Evolutionary conservation across 2,329 filamentous ascomycete species (phyloP), one percentile per base, ranked within the genome.

Genomic region (Lachnellula hyalina): DNA sequence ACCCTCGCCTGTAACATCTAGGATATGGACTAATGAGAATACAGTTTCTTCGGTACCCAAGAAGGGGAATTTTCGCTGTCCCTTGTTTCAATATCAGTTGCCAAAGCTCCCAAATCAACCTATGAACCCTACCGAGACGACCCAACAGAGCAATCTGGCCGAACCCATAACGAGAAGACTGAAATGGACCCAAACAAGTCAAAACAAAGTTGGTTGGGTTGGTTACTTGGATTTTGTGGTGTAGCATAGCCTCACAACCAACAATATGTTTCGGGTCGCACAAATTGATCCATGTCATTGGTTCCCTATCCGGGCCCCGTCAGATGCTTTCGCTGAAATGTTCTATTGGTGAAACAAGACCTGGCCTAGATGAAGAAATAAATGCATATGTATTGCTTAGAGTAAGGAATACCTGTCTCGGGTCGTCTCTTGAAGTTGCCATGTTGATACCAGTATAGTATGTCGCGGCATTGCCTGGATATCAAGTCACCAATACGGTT

Each of bases 31-130:
- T 52, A 32, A 32, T 32, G 28, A 32, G 28, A 40, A 9, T 28
- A 40, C 15, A 49, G 88, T 70, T 91, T 90, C 74, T 92, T 92
- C 62, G 88, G 85, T 8, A 72, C 79, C 0, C 88, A 92, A 69
- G 75, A 88, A 58, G 89, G 89, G 3, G 74, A 82, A 3, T 91
- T 91, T 61, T 75, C 74, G 3, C 67, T 88, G 4, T 72, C 75
- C 1, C 70, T 88, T 55, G 70, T 69, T 32, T 81, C 79, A 1
- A 80, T 87, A 54, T 75, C 77, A 12, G 81, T 79, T 11, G 41
- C 41, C 19, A 23, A 44, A 23, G 41, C 8, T 64, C 75, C 53
- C 60, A 54, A 41, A 60, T 56, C 23, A 38, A 42, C 44, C 17
- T 17, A n/a, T 7, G 19, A 44, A 40, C 57, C 46, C 36, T 64